A percentile compares a stretch with the other conserved stretches of the same genome.
Conservation (phyloP, 148 eudicot species). For the Rhododendron vialii region DNA sequence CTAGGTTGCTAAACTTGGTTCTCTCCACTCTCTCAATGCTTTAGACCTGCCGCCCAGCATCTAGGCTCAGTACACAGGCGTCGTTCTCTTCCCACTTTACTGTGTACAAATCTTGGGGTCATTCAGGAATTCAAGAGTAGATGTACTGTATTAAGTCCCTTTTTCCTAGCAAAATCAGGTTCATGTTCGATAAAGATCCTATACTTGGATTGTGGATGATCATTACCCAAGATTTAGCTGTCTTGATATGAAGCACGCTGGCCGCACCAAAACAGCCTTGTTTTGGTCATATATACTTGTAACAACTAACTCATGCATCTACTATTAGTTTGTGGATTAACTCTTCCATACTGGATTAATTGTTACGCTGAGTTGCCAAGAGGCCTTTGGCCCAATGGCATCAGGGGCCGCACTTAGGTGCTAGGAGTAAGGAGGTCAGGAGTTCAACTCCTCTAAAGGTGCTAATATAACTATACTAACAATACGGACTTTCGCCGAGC, state of each 20-base stretch:
- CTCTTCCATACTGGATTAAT: background rate
- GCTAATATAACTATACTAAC: too few species aligned
- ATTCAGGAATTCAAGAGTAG: background rate
- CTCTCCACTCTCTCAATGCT: background rate
- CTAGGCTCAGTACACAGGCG: background rate
- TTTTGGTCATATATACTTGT: background rate
- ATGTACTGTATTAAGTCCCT: background rate
- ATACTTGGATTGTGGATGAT: background rate
- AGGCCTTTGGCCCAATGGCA: too few species aligned
- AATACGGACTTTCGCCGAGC: too few species aligned
- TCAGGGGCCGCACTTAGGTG: too few species aligned
- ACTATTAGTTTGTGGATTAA: background rate
- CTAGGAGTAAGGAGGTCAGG: too few species aligned
- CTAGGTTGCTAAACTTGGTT: background rate
- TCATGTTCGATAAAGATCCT: background rate
- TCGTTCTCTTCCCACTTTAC: background rate
- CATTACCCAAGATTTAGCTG: background rate
- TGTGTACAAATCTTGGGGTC: background rate
- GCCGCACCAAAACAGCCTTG: background rate
- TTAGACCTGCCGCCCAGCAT: background rate
- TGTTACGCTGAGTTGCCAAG: too few species aligned
- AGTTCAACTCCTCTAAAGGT: too few species aligned
- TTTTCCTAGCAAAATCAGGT: background rate
- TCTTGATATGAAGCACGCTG: background rate
- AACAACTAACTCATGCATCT: background rate